Conservation (phyloP, 1,284 basidiomycete species). For the Peniophora sp. region DNA sequence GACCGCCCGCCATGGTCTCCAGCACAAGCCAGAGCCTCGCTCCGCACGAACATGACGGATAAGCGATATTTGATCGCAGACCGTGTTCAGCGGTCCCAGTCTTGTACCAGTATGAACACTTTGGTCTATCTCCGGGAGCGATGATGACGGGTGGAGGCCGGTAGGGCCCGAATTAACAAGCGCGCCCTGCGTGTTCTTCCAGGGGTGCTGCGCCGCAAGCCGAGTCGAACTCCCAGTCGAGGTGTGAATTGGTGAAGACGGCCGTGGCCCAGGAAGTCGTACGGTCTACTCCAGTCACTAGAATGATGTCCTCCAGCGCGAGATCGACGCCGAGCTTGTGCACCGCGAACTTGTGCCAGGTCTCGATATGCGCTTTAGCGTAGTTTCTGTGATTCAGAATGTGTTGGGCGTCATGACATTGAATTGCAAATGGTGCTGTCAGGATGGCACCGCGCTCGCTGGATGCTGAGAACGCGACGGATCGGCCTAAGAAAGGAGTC, state of each 20-base stretch:
- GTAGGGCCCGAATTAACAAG: background rate
- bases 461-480: background rate
- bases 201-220: background rate
- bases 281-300: slow-evolving; percentile 6
- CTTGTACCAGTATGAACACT: background rate
- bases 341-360: slow-evolving; percentile 1
- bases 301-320: slow-evolving; percentile 6
- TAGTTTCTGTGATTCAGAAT: background rate
- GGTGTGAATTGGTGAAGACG: background rate
- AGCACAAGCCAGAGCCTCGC: background rate
- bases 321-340: background rate
- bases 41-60: background rate
- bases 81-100: background rate
- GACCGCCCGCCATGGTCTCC: background rate
- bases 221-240: background rate
- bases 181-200: background rate
- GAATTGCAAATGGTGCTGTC: background rate
- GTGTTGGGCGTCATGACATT: background rate
- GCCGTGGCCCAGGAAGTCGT: slow-evolving; percentile 4
- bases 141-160: background rate
- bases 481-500: background rate
- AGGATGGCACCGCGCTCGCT: slow-evolving; percentile 1
- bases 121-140: background rate
- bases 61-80: slow-evolving; percentile 6
- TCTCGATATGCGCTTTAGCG: slow-evolving; percentile 2